Evolutionary conservation across 352 stramenopile genomes (phyloP).

Genomic region (Globisporangium acanthophoron): DNA sequence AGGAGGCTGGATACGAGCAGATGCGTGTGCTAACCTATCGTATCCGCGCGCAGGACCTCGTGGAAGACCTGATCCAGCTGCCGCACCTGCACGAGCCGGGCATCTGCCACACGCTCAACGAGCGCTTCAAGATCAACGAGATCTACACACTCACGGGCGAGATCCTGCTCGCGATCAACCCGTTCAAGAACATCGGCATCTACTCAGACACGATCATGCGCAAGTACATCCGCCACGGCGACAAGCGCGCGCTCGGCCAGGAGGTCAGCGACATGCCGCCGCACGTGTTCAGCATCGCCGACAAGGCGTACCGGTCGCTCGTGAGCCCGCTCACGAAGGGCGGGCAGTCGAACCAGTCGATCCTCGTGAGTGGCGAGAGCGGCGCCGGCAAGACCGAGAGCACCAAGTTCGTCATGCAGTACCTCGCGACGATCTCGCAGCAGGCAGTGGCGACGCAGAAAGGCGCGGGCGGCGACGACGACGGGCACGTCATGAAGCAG

Average conservation of each 20-base stretch:
- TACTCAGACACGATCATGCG: slow-evolving; percentile 85
- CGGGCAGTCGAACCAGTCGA: slow-evolving; percentile 80
- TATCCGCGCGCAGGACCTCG: slow-evolving; percentile 41
- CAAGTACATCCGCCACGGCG: slow-evolving; percentile 83
- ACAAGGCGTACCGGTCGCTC: slow-evolving; percentile 85
- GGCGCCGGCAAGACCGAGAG: slow-evolving; percentile 96
- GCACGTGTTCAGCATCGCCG: slow-evolving; percentile 90
- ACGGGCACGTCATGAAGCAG: slow-evolving; percentile 84
- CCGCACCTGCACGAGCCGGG: slow-evolving; percentile 92
- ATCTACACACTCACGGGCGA: slow-evolving; percentile 92
- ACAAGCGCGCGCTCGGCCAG: slow-evolving; percentile 59
- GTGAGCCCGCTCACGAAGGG: slow-evolving; percentile 43
- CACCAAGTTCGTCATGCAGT: slow-evolving; percentile 96
- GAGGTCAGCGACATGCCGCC: slow-evolving; percentile 78
- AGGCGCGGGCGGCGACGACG: slow-evolving; percentile 7
- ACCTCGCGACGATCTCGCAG: slow-evolving; percentile 89
- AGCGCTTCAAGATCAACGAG: slow-evolving; percentile 90
- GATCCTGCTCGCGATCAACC: slow-evolving; percentile 85
- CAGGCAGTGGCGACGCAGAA: slow-evolving; percentile 8
- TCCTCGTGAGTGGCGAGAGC: slow-evolving; percentile 90
- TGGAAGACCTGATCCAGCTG: slow-evolving; percentile 91
- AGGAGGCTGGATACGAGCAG: neutral
- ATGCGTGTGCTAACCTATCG: neutral
- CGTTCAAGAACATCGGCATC: slow-evolving; percentile 84
- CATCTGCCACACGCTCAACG: slow-evolving; percentile 90